Conservation (phyloP, 805 yeast genomes). For the Candida easanensis region DNA sequence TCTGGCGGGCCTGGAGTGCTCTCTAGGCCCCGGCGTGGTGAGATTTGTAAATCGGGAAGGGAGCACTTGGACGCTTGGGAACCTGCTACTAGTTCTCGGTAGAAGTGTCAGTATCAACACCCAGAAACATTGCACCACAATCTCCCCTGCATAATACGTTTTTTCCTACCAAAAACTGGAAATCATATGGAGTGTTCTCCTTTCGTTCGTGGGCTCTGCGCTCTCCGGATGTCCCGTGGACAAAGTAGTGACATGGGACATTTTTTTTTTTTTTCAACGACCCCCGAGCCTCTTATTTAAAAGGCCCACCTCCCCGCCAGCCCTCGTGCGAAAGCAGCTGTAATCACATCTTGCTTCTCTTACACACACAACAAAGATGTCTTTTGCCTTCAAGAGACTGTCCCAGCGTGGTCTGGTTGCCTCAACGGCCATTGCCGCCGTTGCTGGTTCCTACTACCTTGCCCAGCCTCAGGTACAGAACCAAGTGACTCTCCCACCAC, state of each 20-base stretch:
- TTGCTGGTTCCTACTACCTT: conserved; percentile 16
- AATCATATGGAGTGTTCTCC: no score
- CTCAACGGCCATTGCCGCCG: conserved; percentile 25
- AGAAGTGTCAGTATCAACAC: no score
- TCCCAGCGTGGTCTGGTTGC: conserved; percentile 23
- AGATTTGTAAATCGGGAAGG: no score
- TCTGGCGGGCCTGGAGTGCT: neutral
- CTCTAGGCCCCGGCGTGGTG: neutral
- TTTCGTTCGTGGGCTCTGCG: neutral
- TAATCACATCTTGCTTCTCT: neutral
- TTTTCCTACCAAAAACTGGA: no score
- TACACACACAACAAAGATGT: conserved; percentile 14
- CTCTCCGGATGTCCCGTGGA: conserved; percentile 1
- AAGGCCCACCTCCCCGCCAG: neutral
- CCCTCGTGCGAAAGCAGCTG: neutral
- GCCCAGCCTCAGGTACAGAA: conserved; percentile 17
- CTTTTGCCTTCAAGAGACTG: conserved; percentile 27
- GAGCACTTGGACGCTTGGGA: no score
- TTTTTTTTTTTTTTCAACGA: conserved; percentile 1
- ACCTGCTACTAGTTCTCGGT: no score
- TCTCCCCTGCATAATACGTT: no score
- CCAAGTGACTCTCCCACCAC: conserved; percentile 30
- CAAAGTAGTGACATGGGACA: neutral
- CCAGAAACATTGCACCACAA: no score
- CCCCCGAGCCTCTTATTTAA: conserved; percentile 1